Conservation (phyloP, 306 rosid species). For the Cicer yamashitae region DNA sequence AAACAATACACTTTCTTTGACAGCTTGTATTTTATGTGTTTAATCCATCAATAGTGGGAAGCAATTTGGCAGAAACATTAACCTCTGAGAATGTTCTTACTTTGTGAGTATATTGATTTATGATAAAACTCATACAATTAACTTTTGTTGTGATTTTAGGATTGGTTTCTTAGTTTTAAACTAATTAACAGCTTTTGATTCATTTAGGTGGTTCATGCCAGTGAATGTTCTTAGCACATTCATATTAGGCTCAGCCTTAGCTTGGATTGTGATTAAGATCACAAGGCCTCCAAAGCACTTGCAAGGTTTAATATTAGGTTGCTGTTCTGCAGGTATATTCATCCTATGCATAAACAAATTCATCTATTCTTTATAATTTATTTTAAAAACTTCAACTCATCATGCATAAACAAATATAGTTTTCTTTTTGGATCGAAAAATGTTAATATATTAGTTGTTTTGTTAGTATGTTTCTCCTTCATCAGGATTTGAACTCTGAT, state of each 20-base stretch:
- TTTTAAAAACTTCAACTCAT: too few relatives aligned
- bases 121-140: background rate
- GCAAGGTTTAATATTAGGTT: constrained; percentile 59
- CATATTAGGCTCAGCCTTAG: constrained; percentile 59
- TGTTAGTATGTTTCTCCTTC: background rate
- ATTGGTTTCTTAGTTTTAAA: constrained; percentile 5
- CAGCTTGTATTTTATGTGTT: constrained; percentile 68
- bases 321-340: constrained; percentile 61
- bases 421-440: background rate
- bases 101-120: constrained; percentile 51
- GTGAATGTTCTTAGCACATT: constrained; percentile 54
- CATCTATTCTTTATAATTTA: too few relatives aligned
- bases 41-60: constrained; percentile 57
- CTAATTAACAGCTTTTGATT: background rate
- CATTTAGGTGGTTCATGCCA: constrained; percentile 69
- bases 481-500: background rate
- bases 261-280: constrained; percentile 59
- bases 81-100: constrained; percentile 47
- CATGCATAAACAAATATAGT: too few relatives aligned
- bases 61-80: constrained; percentile 58
- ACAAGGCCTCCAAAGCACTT: constrained; percentile 57
- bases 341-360: background rate
- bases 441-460: background rate
- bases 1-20: constrained; percentile 29
- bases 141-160: constrained; percentile 21